phyloP scores from a whole-genome alignment of 495 filamentous ascomycete species.

The Aspergillus asperescens region DNA sequence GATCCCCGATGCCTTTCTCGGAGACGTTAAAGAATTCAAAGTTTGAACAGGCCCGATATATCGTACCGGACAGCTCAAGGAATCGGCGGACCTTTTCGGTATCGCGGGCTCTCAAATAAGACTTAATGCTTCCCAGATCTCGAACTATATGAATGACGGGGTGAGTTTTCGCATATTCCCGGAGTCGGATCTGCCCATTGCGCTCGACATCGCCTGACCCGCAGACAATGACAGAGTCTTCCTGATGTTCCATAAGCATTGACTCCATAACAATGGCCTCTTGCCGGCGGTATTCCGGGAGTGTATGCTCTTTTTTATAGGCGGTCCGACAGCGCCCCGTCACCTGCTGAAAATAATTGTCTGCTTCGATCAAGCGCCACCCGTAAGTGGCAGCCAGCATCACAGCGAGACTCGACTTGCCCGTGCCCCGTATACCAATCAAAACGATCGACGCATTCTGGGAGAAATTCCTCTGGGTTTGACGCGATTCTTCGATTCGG shows the following conservation, averaged over 20 bases:
- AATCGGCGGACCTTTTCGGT: slow-evolving; percentile 50
- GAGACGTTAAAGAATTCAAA: slow-evolving; percentile 73
- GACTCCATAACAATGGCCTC: slow-evolving; percentile 58
- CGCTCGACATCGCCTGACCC: slow-evolving; percentile 52
- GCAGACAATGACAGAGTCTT: slow-evolving; percentile 67
- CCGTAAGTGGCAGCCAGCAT: slow-evolving; percentile 69
- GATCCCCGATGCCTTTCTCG: slow-evolving; percentile 23
- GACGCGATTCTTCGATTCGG: slow-evolving; percentile 26
- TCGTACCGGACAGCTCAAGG: slow-evolving; percentile 48
- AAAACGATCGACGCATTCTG: slow-evolving; percentile 65
- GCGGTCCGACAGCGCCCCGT: slow-evolving; percentile 57
- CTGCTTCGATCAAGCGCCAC: slow-evolving; percentile 64
- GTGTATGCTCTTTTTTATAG: slow-evolving; percentile 57
- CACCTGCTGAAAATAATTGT: slow-evolving; percentile 62
- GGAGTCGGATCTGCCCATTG: slow-evolving; percentile 36
- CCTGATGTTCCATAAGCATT: slow-evolving; percentile 55
- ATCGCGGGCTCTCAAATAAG: slow-evolving; percentile 55
- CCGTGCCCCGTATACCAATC: slow-evolving; percentile 68
- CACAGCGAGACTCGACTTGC: slow-evolving; percentile 71
- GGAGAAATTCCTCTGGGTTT: slow-evolving; percentile 44
- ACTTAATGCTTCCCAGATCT: slow-evolving; percentile 58
- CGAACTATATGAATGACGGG: slow-evolving; percentile 70
- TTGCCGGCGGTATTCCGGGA: slow-evolving; percentile 54
- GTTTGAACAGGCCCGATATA: slow-evolving; percentile 62
- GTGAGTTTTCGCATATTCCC: slow-evolving; percentile 48